Base-by-base conservation (phyloP, 1,284 basidiomycete genomes). In the Malassezia psittaci region DNA sequence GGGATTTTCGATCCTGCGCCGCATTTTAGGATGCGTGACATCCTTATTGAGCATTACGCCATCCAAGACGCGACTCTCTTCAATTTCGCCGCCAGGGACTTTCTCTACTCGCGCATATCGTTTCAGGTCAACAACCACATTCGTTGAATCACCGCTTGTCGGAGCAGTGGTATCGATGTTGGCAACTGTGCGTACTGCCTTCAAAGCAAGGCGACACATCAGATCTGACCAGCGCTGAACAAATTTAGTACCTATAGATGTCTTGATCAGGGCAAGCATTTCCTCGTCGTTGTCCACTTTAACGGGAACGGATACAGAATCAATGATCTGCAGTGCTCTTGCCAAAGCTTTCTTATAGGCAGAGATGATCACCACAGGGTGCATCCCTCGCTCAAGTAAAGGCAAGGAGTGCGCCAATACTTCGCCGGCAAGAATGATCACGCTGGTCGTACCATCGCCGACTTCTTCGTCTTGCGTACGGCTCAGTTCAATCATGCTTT, bases 11-110 rank as follows among this genome's bases (percentile, higher is more conserved):
- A 96, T 98, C 65, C 89, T 79, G 59, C 93, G 78, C 58, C 91
- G 81, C 93, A 96, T 98, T 73, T 89, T 87, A 24, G 93, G 91
- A 77, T 98, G 94, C 0, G 91, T 96, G 66, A 98, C 88, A 76
- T 98, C 93, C 81, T 98, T 98, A 83, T 96, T 96, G 72, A 98
- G 77, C 86, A 98, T 91, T 58, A 98, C 86, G 51, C 93, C 91
- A 59, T 82, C 83, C 59, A 98, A 77, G 1, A 98, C 93, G 54
- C 79, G 77, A 63, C 86, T 89, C 59, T 93, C 83, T 78, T 98
- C 94, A 69, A 98, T 96, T 78, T 93, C 90, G 19, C 91, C 93
- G 19, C 93, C 93, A 2, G 91, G 90, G 5, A 98, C 82, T 79
- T 98, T 98, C 78, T 98, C 93, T 6, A 98, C 89, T 33, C 91